These are phyloP conservation scores for Acanthamoeba castellanii DNA, from an alignment of 208 protist species.

Conservation along the genomic window DNA sequence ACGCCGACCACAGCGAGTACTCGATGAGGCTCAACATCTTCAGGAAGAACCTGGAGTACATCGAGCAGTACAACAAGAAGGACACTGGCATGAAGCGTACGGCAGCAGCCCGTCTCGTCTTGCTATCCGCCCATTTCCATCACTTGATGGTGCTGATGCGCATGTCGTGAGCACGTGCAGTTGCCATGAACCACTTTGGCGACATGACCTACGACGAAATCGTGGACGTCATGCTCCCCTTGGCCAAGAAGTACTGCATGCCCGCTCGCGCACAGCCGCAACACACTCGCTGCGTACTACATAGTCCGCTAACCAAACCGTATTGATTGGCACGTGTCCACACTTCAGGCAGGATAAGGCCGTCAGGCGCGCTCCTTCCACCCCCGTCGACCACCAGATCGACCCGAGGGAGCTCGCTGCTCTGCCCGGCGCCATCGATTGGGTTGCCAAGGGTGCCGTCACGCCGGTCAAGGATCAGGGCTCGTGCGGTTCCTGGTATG, in stretches of 20 bases:
- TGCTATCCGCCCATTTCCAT: not conserved
- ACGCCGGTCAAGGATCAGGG: constrained; percentile 96
- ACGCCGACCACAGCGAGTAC: constrained; percentile 42
- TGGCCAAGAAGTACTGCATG: not conserved
- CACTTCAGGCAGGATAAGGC: not conserved
- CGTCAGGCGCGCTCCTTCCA: not conserved
- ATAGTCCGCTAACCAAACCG: not conserved
- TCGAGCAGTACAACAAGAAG: constrained; percentile 57
- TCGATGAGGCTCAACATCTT: constrained; percentile 25
- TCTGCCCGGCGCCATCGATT: constrained; percentile 88
- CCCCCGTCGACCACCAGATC: not conserved
- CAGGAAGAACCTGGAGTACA: constrained; percentile 53
- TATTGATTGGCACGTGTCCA: not conserved
- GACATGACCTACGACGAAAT: constrained; percentile 83
- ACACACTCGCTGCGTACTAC: no score
- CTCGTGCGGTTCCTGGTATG: constrained; percentile 94
- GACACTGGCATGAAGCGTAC: constrained; percentile 65
- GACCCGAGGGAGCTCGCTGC: constrained; percentile 2
- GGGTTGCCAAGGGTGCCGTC: constrained; percentile 92
- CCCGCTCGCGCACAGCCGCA: not conserved
- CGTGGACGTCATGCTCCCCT: constrained; percentile 14
- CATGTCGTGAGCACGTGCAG: not conserved
- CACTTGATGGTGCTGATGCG: not conserved
- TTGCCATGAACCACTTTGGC: constrained; percentile 81
- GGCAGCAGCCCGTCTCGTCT: not conserved